Percentiles rank a stretch among this genome's conserved stretches.
Conservation (phyloP, 2,329 filamentous ascomycete genomes). For the Furcasterigmium furcatum region DNA sequence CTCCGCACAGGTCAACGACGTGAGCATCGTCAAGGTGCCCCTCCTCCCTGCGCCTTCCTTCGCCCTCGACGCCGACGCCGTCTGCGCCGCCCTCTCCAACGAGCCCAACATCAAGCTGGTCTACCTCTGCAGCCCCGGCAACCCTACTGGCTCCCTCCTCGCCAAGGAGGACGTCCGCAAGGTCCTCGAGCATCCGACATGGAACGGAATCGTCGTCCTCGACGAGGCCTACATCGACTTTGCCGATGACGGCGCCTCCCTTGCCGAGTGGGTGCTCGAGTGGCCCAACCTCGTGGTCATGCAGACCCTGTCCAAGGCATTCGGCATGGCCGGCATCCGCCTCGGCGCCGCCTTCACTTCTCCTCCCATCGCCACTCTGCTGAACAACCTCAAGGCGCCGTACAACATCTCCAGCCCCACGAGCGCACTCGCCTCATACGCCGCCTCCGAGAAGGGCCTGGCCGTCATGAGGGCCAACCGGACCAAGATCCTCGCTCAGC, state of each 20-base stretch:
- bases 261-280: slow-evolving; percentile 88
- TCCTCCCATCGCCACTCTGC: slow-evolving; percentile 68
- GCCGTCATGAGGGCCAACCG: slow-evolving; percentile 69
- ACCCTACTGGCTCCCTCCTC: slow-evolving; percentile 82
- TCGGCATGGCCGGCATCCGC: slow-evolving; percentile 90
- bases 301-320: slow-evolving; percentile 98
- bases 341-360: slow-evolving; percentile 83
- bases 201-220: slow-evolving; percentile 91
- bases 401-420: slow-evolving; percentile 94
- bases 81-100: slow-evolving; percentile 61
- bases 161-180: slow-evolving; percentile 69
- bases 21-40: slow-evolving; percentile 82
- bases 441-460: slow-evolving; percentile 65
- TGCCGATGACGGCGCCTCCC: slow-evolving; percentile 68
- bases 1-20: slow-evolving; percentile 90
- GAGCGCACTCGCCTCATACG: slow-evolving; percentile 73
- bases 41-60: slow-evolving; percentile 71
- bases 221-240: slow-evolving; percentile 98
- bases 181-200: slow-evolving; percentile 80
- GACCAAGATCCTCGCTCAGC: slow-evolving; percentile 68
- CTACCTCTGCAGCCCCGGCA: slow-evolving; percentile 93
- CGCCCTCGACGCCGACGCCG: slow-evolving; percentile 65
- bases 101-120: slow-evolving; percentile 73
- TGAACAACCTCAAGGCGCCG: slow-evolving; percentile 93
- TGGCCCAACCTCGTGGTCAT: slow-evolving; percentile 96